Evolutionary conservation across 768 basidiomycete species (phyloP).

Genomic region (Termitomyces sp.): DNA sequence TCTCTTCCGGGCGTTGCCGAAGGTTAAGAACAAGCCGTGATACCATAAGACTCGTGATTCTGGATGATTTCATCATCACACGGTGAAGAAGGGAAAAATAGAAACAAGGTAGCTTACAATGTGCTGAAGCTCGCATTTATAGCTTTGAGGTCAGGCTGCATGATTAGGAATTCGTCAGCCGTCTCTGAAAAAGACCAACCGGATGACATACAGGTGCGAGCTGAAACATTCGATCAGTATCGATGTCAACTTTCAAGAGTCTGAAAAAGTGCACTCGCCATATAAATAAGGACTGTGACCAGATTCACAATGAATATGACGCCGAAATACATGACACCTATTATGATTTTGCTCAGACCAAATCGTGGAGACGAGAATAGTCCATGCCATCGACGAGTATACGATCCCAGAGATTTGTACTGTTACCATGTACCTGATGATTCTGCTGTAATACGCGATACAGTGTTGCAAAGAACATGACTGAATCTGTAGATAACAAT

Average conservation of each 20-base stretch:
- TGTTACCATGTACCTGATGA: background rate
- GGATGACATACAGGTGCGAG: background rate
- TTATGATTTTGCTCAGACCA: background rate
- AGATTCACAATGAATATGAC: slow-evolving; percentile 31
- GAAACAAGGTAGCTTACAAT: slow-evolving; percentile 18
- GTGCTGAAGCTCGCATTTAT: slow-evolving; percentile 36
- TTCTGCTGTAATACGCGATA: background rate
- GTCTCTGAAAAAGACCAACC: background rate
- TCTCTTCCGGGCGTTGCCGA: slow-evolving; percentile 9
- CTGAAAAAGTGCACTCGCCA: slow-evolving; percentile 18
- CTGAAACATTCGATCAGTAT: background rate
- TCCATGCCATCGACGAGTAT: background rate
- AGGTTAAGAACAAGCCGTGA: slow-evolving; percentile 35
- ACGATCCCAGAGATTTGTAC: background rate
- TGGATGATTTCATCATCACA: slow-evolving; percentile 1
- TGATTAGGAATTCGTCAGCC: background rate
- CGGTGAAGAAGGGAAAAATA: background rate
- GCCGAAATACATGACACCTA: slow-evolving; percentile 32
- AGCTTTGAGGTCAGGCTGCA: slow-evolving; percentile 31
- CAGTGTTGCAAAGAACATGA: background rate
- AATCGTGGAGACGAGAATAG: background rate
- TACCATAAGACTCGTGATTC: slow-evolving; percentile 34
- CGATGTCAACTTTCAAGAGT: background rate
- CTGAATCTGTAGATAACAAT: no score
- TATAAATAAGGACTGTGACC: slow-evolving; percentile 27